Conservation (phyloP, 108 stramenopile genomes). For the Asterionellopsis glacialis region DNA sequence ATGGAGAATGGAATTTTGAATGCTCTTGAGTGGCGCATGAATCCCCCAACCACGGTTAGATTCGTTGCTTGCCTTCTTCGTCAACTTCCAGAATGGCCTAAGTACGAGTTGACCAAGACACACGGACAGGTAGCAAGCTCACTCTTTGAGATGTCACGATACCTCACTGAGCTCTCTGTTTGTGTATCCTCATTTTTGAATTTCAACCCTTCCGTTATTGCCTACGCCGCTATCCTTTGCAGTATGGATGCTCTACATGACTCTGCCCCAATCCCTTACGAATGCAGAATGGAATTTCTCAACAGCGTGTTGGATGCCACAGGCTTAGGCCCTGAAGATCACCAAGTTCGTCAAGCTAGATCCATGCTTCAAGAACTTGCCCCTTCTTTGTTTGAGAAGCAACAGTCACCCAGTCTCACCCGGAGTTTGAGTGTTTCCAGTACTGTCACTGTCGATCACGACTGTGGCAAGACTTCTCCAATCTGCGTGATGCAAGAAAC, state of each 20-base stretch:
- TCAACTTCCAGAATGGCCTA: constrained; percentile 26
- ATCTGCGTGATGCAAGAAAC: constrained; percentile 14
- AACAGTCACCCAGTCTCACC: background rate
- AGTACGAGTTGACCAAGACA: background rate
- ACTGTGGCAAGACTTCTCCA: constrained; percentile 18
- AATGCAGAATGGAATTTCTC: constrained; percentile 12
- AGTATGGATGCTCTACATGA: constrained; percentile 38
- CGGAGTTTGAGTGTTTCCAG: background rate
- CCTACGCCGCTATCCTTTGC: constrained; percentile 57
- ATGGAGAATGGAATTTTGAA: constrained; percentile 49
- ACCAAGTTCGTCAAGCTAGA: constrained; percentile 4
- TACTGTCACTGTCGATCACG: background rate
- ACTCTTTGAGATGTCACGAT: constrained; percentile 37
- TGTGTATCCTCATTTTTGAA: constrained; percentile 31
- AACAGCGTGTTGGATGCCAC: constrained; percentile 13
- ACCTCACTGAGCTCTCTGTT: constrained; percentile 51
- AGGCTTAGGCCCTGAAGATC: constrained; percentile 2
- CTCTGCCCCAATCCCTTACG: constrained; percentile 6
- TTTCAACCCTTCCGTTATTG: constrained; percentile 40
- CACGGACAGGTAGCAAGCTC: background rate
- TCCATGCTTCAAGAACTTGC: constrained; percentile 19
- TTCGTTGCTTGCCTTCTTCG: constrained; percentile 31
- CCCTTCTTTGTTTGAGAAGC: constrained; percentile 19
- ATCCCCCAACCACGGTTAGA: constrained; percentile 43
- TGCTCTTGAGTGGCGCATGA: constrained; percentile 43